These are phyloP conservation scores for Blyttiomyces sp. DNA, from an alignment of 371 early-diverging fungal genomes.

Conservation along the genomic window DNA sequence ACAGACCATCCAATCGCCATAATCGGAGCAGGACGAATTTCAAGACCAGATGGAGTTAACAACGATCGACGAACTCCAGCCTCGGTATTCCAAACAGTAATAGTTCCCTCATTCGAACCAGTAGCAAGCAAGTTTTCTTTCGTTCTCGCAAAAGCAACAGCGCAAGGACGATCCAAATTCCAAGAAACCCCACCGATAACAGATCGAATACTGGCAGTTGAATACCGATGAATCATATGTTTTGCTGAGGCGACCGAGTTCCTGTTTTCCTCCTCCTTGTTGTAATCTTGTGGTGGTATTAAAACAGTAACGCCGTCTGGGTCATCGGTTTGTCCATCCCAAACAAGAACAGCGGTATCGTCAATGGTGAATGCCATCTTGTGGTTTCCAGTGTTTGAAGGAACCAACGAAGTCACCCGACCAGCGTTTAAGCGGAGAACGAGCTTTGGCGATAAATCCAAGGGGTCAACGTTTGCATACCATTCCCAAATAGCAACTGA, in stretches of 20 bases:
- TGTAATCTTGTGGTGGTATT: conserved; percentile 7
- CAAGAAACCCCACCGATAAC: conserved; percentile 10
- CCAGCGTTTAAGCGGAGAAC: conserved; percentile 18
- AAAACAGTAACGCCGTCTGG: conserved; percentile 9
- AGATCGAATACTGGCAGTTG: conserved; percentile 6
- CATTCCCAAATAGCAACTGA: conserved; percentile 24
- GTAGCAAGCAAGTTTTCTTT: conserved; percentile 26
- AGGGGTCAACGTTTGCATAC: conserved; percentile 4
- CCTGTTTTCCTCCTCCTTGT: not conserved
- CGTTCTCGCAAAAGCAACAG: conserved; percentile 23
- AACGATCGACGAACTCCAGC: conserved; percentile 19
- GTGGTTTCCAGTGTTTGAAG: conserved; percentile 14
- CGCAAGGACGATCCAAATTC: conserved; percentile 21
- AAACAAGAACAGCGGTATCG: conserved; percentile 18
- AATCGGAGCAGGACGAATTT: conserved; percentile 19
- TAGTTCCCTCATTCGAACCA: conserved; percentile 13
- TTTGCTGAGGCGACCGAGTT: not conserved
- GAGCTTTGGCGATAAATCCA: conserved; percentile 8
- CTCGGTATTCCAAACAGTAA: conserved; percentile 29
- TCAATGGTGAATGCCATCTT: conserved; percentile 22
- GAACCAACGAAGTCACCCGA: conserved; percentile 17
- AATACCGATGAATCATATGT: not conserved
- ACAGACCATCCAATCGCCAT: conserved; percentile 23
- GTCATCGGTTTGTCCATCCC: conserved; percentile 20
- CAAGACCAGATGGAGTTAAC: conserved; percentile 16